These are phyloP conservation scores for Dissophora ornata DNA, from an alignment of 192 early-diverging fungal species.

Conservation along the genomic window DNA sequence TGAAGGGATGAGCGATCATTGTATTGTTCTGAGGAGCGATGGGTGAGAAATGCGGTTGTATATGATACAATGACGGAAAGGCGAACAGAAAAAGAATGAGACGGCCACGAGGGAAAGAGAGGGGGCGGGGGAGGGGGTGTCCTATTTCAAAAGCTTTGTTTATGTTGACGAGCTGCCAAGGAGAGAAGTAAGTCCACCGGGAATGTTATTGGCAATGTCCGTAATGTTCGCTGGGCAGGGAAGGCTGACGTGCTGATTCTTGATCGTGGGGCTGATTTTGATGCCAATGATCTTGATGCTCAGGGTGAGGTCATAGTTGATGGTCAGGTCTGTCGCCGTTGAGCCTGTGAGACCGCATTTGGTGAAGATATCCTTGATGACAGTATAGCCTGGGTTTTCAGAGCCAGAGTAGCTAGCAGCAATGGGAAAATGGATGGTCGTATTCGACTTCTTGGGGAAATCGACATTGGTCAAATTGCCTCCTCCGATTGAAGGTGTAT, in stretches of 20 bases:
- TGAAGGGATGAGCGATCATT: not conserved
- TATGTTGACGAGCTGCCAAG: no score
- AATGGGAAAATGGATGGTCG: slow-evolving; percentile 59
- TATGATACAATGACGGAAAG: slow-evolving; percentile 2
- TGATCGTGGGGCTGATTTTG: slow-evolving; percentile 56
- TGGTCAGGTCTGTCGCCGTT: slow-evolving; percentile 25
- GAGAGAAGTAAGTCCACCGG: not conserved
- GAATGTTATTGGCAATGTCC: not conserved
- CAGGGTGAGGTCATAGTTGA: slow-evolving; percentile 60
- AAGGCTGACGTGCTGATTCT: slow-evolving; percentile 48
- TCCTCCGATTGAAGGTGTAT: slow-evolving; percentile 56
- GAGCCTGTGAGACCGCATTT: slow-evolving; percentile 56
- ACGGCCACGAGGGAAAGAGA: no score
- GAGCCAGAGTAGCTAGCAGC: slow-evolving; percentile 42
- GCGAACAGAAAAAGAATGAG: not conserved
- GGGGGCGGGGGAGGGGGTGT: no score
- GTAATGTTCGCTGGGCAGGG: slow-evolving; percentile 51
- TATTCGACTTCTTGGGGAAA: slow-evolving; percentile 49
- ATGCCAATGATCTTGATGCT: slow-evolving; percentile 61
- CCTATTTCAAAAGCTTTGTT: no score
- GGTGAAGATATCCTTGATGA: slow-evolving; percentile 52
- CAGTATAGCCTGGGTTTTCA: slow-evolving; percentile 33
- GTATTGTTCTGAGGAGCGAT: no score
- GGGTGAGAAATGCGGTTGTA: not conserved
- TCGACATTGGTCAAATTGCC: slow-evolving; percentile 54